Evolutionary conservation across 352 stramenopile species (phyloP).

Genomic region (Phytophthora hybrid): DNA sequence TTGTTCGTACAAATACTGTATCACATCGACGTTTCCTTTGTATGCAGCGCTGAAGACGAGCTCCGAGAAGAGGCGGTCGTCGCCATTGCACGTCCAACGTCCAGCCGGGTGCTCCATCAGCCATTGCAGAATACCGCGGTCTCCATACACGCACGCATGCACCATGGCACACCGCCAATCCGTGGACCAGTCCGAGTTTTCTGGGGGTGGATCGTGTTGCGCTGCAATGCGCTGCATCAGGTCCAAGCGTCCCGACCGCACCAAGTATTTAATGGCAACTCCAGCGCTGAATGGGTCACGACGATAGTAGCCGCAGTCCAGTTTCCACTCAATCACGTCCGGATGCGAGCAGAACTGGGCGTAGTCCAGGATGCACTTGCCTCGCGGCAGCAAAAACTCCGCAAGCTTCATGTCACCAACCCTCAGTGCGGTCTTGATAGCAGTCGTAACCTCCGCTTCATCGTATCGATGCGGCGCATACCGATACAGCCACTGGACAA

Average conservation of each 20-base stretch:
- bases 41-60: conserved; percentile 23
- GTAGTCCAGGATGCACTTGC: conserved; percentile 28
- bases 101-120: conserved; percentile 29
- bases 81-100: conserved; percentile 15
- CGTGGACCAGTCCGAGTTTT: conserved; percentile 10
- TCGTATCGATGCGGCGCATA: background rate
- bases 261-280: conserved; percentile 22
- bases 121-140: conserved; percentile 21
- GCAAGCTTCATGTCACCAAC: conserved; percentile 9
- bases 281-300: conserved; percentile 14
- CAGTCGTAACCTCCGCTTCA: conserved; percentile 11
- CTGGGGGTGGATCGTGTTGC: conserved; percentile 9
- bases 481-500: conserved; percentile 16
- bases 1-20: conserved; percentile 18
- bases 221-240: conserved; percentile 26
- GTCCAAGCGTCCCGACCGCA: conserved; percentile 21
- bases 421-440: conserved; percentile 18
- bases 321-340: conserved; percentile 24
- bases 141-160: conserved; percentile 17
- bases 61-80: conserved; percentile 20
- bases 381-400: conserved; percentile 18
- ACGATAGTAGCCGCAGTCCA: conserved; percentile 23
- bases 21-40: conserved; percentile 17
- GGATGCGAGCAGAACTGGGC: conserved; percentile 21
- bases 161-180: conserved; percentile 29